Percentiles rank a stretch among this genome's conserved stretches.
These are phyloP conservation scores for Trypethelium eluteriae DNA, from an alignment of 495 filamentous ascomycete species.

Conservation along the genomic window DNA sequence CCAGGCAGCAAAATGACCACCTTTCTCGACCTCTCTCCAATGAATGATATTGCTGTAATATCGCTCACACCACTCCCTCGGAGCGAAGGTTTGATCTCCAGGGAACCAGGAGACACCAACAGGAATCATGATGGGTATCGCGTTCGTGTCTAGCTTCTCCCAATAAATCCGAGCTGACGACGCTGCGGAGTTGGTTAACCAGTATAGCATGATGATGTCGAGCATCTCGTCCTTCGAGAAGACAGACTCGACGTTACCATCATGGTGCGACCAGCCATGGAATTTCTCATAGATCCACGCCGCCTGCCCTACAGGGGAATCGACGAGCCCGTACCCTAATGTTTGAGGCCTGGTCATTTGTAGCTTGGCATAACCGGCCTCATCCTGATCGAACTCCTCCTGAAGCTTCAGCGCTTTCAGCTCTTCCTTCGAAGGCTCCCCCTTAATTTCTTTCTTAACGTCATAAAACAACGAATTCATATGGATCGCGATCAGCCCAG, in stretches of 20 bases:
- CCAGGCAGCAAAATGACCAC: conserved; percentile 9
- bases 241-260: conserved; percentile 13
- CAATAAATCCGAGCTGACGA: conserved; percentile 17
- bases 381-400: conserved; percentile 1
- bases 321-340: conserved; percentile 46
- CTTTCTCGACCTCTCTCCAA: conserved; percentile 1
- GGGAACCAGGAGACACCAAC: conserved; percentile 10
- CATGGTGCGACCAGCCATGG: conserved; percentile 46
- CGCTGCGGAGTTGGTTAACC: conserved; percentile 10
- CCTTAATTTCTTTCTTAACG: conserved; percentile 9
- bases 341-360: conserved; percentile 60
- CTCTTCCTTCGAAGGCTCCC: neutral
- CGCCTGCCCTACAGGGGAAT: conserved; percentile 52
- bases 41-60: neutral
- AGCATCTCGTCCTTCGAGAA: conserved; percentile 19
- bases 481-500: conserved; percentile 7
- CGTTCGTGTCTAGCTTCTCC: conserved; percentile 11
- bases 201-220: conserved; percentile 18
- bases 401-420: neutral
- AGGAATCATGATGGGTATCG: neutral
- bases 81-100: conserved; percentile 8
- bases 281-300: conserved; percentile 64
- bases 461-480: conserved; percentile 15
- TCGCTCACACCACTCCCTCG: conserved; percentile 12
- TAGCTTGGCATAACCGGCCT: conserved; percentile 45